Percentiles rank a stretch among this genome's conserved stretches.
Conservation (phyloP, 495 filamentous ascomycete species). For the Podospora didyma region DNA sequence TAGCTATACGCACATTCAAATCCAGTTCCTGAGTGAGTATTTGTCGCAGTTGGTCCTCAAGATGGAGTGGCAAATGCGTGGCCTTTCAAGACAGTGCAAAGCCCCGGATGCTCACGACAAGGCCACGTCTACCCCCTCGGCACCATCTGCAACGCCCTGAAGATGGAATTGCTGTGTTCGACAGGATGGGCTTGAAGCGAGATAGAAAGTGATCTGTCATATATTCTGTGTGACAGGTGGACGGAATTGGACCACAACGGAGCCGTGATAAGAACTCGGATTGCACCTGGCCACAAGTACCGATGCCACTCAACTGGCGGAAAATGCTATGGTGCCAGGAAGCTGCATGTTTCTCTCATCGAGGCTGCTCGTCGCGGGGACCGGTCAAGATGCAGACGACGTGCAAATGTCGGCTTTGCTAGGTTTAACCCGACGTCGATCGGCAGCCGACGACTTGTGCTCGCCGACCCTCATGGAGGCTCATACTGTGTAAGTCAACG, state of each 20-base stretch:
- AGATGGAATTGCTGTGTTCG: conserved; percentile 12
- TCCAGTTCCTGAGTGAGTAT: background rate
- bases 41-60: background rate
- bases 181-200: conserved; percentile 9
- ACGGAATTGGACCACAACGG: background rate
- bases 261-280: conserved; percentile 13
- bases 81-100: conserved; percentile 5
- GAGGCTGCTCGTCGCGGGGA: background rate
- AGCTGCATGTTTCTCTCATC: background rate
- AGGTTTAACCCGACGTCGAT: conserved; percentile 4
- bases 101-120: background rate
- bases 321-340: background rate
- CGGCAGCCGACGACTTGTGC: background rate
- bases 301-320: background rate
- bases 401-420: conserved; percentile 3
- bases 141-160: conserved; percentile 11
- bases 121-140: background rate
- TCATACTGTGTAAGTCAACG: background rate
- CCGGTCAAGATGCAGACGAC: conserved; percentile 3
- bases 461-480: background rate
- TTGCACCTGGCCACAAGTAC: conserved; percentile 2
- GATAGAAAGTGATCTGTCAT: conserved; percentile 13
- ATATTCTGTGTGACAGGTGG: conserved; percentile 1
- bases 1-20: background rate
- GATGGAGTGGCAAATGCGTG: background rate